phyloP scores from a whole-genome alignment of 768 basidiomycete species.

The Russula dissimulans region DNA sequence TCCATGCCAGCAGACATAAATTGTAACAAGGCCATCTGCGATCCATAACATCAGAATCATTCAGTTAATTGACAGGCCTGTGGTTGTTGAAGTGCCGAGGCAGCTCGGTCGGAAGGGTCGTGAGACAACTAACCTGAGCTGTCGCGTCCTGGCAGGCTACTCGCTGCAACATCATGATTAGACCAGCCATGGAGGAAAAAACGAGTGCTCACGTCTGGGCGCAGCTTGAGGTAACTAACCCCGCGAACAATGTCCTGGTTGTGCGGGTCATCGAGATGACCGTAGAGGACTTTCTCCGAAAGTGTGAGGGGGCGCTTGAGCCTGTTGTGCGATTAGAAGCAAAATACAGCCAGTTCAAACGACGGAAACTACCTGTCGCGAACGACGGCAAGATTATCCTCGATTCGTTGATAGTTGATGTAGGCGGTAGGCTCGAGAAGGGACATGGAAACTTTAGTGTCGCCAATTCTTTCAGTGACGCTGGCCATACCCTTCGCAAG shows the following conservation, averaged over 20 bases:
- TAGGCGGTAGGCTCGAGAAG: constrained; percentile 71
- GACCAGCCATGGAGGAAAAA: constrained; percentile 12
- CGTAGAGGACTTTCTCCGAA: constrained; percentile 96
- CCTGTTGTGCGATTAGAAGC: constrained; percentile 32
- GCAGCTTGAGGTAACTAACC: constrained; percentile 90
- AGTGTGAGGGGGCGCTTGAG: constrained; percentile 84
- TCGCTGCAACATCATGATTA: constrained; percentile 38
- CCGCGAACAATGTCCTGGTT: constrained; percentile 89
- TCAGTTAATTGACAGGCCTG: not conserved
- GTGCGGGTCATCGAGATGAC: constrained; percentile 92
- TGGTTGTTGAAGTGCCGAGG: not conserved
- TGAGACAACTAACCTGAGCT: constrained; percentile 41
- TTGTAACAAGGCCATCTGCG: constrained; percentile 95
- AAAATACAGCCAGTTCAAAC: not conserved
- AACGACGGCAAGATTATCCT: constrained; percentile 89
- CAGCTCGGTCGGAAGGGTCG: not conserved
- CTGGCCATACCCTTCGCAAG: constrained; percentile 61
- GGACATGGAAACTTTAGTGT: constrained; percentile 86
- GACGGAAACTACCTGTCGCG: constrained; percentile 53
- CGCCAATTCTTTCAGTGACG: constrained; percentile 65
- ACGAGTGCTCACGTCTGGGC: constrained; percentile 75
- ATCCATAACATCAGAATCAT: constrained; percentile 7
- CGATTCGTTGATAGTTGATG: constrained; percentile 95
- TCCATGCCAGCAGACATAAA: constrained; percentile 99
- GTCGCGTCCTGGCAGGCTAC: constrained; percentile 90